Conservation (phyloP, 306 rosid genomes). For the Phaseolus lunatus region DNA sequence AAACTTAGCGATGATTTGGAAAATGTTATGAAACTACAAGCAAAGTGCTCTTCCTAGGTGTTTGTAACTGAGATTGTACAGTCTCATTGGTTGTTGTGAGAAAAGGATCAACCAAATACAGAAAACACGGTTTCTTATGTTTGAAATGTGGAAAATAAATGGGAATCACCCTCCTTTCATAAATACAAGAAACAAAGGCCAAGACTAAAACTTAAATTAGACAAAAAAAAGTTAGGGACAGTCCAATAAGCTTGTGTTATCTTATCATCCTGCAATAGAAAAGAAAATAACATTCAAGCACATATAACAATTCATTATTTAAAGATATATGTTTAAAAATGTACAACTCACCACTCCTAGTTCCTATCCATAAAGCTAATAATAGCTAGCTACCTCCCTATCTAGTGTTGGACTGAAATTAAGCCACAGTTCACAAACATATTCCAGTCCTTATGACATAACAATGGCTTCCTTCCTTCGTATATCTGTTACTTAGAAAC, state of each 20-base stretch:
- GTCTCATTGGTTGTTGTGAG: background rate
- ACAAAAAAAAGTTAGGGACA: background rate
- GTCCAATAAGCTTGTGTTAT: conserved; percentile 31
- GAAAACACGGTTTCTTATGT: background rate
- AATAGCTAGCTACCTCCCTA: conserved; percentile 52
- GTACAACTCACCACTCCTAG: conserved; percentile 58
- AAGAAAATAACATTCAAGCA: conserved; percentile 43
- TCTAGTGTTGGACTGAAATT: conserved; percentile 36
- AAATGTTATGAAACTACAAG: too few relatives aligned
- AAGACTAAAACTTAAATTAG: conserved; percentile 12
- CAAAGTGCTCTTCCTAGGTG: too few relatives aligned
- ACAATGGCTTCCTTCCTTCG: conserved; percentile 37
- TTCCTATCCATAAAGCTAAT: conserved; percentile 50
- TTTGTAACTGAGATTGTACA: too few relatives aligned
- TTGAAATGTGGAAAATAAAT: background rate
- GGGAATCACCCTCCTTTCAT: conserved; percentile 3
- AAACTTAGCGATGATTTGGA: background rate
- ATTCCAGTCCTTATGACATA: conserved; percentile 44
- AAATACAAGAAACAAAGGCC: background rate
- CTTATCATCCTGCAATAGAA: conserved; percentile 34
- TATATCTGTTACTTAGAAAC: conserved; percentile 30
- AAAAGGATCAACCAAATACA: background rate
- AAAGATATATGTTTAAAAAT: conserved; percentile 51
- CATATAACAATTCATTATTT: conserved; percentile 52
- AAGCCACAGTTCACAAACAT: conserved; percentile 47